phyloP scores from a whole-genome alignment of 208 protist species.

The Leishmania mexicana region DNA sequence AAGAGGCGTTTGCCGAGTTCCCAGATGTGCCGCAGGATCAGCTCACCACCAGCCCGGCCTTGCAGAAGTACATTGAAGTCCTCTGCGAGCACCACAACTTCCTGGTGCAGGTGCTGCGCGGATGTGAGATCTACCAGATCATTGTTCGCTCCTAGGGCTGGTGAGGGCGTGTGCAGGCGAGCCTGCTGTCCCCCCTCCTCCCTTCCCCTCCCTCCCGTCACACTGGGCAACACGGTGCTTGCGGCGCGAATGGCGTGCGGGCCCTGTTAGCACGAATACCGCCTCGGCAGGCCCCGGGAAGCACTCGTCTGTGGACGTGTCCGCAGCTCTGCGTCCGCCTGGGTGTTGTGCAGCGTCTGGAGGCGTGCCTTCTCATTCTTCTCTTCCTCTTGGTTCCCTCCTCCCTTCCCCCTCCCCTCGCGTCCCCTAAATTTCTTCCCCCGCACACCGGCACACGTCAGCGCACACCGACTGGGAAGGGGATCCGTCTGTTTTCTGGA shows the following conservation, averaged over 20 bases:
- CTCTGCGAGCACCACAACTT: constrained; percentile 92
- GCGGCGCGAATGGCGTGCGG: background rate
- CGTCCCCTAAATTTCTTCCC: too few species aligned
- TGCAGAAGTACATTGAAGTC: constrained; percentile 88
- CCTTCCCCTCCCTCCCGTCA: background rate
- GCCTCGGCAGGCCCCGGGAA: background rate
- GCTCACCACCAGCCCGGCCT: constrained; percentile 66
- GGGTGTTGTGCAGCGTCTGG: background rate
- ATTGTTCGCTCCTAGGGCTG: constrained; percentile 61
- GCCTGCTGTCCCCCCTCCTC: background rate
- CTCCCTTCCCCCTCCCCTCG: background rate
- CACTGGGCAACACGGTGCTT: background rate
- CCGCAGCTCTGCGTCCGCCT: background rate
- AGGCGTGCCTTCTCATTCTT: background rate
- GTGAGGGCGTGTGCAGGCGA: background rate
- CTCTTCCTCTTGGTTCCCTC: background rate
- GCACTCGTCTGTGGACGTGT: background rate
- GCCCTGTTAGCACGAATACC: background rate
- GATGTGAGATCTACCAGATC: constrained; percentile 88
- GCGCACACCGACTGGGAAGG: too few species aligned
- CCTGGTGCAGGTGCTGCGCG: constrained; percentile 83
- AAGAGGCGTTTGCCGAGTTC: constrained; percentile 81
- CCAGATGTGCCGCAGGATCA: constrained; percentile 56
- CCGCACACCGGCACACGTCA: too few species aligned
- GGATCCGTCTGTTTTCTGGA: too few species aligned